Percentiles rank a stretch among this genome's conserved stretches.
Conservation (phyloP, 306 rosid species). For the Citrullus amarus region DNA sequence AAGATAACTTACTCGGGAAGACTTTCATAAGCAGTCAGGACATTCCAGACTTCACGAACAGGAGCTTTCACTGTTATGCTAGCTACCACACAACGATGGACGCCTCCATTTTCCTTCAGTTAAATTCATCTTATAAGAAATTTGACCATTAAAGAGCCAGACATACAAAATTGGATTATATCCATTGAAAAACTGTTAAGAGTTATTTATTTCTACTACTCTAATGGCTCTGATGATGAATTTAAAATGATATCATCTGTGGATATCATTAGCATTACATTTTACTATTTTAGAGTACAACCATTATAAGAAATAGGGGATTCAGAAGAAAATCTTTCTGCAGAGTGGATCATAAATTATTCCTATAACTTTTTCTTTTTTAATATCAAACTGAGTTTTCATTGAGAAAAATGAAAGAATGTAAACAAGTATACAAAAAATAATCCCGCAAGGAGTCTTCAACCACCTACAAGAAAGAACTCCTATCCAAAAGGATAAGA, state of each 20-base stretch:
- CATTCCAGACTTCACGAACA: conserved; percentile 81
- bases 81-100: conserved; percentile 91
- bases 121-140: conserved; percentile 18
- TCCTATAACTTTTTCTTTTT: too few relatives aligned
- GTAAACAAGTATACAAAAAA: too few relatives aligned
- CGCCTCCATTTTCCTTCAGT: conserved; percentile 96
- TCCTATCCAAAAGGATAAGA: too few relatives aligned
- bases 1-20: conserved; percentile 78
- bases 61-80: conserved; percentile 96
- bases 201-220: neutral
- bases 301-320: neutral
- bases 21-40: conserved; percentile 69
- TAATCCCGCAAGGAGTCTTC: too few relatives aligned
- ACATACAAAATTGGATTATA: neutral
- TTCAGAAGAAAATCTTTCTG: neutral
- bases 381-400: too few relatives aligned
- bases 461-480: too few relatives aligned
- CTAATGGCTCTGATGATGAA: neutral
- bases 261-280: neutral
- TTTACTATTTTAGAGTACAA: neutral
- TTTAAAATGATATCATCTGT: neutral
- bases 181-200: neutral
- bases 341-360: neutral
- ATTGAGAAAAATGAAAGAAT: too few relatives aligned
- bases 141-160: neutral